Evolutionary conservation across 225 moss, liverwort and hornwort genomes (phyloP).

Genomic region (Polytrichum formosum): DNA sequence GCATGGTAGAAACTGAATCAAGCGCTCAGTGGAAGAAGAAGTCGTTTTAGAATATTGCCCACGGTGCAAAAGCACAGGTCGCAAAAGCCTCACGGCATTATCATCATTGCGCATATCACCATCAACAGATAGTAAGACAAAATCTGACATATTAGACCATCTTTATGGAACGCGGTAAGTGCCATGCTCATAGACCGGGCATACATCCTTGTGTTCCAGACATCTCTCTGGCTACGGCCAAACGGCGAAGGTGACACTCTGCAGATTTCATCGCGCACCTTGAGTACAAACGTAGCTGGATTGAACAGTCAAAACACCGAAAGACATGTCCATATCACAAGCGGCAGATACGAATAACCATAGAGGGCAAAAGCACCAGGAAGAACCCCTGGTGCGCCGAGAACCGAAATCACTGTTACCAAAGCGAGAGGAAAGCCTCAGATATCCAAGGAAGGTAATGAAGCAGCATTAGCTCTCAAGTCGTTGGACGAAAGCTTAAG

Average conservation of each 20-base stretch:
- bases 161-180: constrained; percentile 38
- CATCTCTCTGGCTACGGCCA: constrained; percentile 17
- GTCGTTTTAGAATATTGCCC: constrained; percentile 3
- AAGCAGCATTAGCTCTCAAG: constrained; percentile 22
- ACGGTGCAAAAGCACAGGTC: background rate
- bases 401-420: no score
- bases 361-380: no score
- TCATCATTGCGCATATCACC: background rate
- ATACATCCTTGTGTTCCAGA: constrained; percentile 39
- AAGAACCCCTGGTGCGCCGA: no score
- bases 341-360: no score
- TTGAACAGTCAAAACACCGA: background rate
- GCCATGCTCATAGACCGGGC: constrained; percentile 11
- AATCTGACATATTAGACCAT: no score
- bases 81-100: constrained; percentile 10
- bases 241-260: constrained; percentile 18
- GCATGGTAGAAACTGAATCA: background rate
- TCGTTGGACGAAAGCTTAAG: constrained; percentile 18
- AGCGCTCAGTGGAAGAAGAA: constrained; percentile 13
- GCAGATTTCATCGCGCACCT: constrained; percentile 14
- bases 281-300: constrained; percentile 32
- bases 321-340: no score
- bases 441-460: constrained; percentile 19
- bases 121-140: background rate
- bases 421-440: constrained; percentile 1